phyloP scores from a whole-genome alignment of 2,329 filamentous ascomycete genomes.

The Fusarium cicatricum region DNA sequence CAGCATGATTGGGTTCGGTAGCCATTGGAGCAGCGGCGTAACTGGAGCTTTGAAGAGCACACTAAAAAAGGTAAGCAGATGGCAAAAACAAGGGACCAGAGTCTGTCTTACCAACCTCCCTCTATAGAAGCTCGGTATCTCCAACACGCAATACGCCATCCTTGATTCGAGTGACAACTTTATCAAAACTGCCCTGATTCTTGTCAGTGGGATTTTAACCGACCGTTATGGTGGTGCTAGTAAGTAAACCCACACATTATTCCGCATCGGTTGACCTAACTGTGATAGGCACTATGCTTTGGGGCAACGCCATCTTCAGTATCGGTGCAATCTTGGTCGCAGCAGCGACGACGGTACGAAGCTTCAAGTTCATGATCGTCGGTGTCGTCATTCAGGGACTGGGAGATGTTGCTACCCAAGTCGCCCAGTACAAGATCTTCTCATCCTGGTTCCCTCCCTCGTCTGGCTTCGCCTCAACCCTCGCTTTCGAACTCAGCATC shows the following conservation, averaged over 20 bases:
- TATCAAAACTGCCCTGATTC: conserved; percentile 65
- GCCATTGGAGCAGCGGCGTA: conserved; percentile 67
- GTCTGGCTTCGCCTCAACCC: conserved; percentile 67
- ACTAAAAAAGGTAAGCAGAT: conserved; percentile 58
- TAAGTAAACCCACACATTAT: conserved; percentile 28
- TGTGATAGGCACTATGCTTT: conserved; percentile 59
- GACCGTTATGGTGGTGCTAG: conserved; percentile 66
- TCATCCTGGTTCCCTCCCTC: conserved; percentile 70
- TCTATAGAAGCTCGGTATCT: conserved; percentile 60
- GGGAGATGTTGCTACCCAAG: conserved; percentile 70
- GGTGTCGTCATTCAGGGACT: conserved; percentile 63
- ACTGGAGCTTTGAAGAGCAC: conserved; percentile 69
- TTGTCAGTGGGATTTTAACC: conserved; percentile 63
- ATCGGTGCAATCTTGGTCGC: conserved; percentile 67
- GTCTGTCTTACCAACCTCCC: neutral
- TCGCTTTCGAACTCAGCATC: conserved; percentile 67
- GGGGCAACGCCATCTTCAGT: conserved; percentile 67
- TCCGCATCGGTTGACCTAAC: neutral
- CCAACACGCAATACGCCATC: conserved; percentile 66
- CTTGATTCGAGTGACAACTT: conserved; percentile 69
- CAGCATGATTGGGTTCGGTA: conserved; percentile 65
- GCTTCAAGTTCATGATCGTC: conserved; percentile 67
- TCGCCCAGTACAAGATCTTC: conserved; percentile 72
- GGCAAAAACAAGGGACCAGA: rapidly evolving
- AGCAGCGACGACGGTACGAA: conserved; percentile 62